A percentile compares a stretch with the other conserved stretches of the same genome.
These are phyloP conservation scores for Penicillium thymicola DNA, from an alignment of 2,329 filamentous ascomycete species.

Conservation along the genomic window DNA sequence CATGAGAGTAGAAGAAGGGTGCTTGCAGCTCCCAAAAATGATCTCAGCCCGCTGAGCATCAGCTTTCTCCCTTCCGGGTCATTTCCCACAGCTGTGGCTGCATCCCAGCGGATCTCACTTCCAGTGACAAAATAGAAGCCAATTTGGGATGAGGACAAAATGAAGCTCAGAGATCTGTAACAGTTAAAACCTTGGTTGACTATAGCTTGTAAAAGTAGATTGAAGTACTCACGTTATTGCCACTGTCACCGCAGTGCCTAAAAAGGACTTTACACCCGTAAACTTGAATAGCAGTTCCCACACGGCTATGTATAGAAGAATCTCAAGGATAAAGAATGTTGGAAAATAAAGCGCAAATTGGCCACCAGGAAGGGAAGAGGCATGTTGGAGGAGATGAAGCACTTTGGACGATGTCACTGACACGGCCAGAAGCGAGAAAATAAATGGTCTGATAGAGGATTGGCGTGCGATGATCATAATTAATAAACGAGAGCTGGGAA, in stretches of 20 bases:
- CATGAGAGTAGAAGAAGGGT: constrained; percentile 23
- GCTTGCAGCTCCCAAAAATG: constrained; percentile 22
- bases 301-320: constrained; percentile 18
- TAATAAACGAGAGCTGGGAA: not conserved
- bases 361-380: constrained; percentile 16
- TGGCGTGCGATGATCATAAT: constrained; percentile 24
- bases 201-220: not conserved
- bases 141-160: constrained; percentile 27
- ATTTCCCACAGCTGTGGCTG: constrained; percentile 27
- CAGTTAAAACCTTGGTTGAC: not conserved
- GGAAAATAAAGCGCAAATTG: constrained; percentile 29
- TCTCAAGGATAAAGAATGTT: constrained; percentile 31
- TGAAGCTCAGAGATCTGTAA: constrained; percentile 21
- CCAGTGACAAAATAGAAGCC: constrained; percentile 34
- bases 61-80: constrained; percentile 31
- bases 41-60: constrained; percentile 30
- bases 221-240: constrained; percentile 22
- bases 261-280: constrained; percentile 11
- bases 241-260: constrained; percentile 18
- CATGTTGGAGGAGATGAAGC: constrained; percentile 29
- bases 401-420: constrained; percentile 27
- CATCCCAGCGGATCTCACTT: constrained; percentile 32
- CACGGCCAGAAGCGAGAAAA: constrained; percentile 28
- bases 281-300: constrained; percentile 25
- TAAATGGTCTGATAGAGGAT: constrained; percentile 22